Conservation (phyloP, 345 rosid genomes). For the Aquilaria sinensis region DNA sequence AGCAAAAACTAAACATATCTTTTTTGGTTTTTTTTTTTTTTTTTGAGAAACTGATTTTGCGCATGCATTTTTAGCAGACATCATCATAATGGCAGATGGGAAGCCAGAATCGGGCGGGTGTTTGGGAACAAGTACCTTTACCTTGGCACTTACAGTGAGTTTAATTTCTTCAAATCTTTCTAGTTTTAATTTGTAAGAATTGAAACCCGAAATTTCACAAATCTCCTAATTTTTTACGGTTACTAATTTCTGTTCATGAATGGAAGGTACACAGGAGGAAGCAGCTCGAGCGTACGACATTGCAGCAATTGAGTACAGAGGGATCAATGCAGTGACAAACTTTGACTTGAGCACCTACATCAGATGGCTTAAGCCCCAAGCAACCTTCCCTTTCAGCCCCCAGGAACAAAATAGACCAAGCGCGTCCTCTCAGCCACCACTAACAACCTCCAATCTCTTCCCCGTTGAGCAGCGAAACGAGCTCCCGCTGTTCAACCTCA, state of each 20-base stretch:
- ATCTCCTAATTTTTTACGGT: too few relatives aligned
- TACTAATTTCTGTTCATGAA: too few relatives aligned
- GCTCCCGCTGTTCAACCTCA: constrained; percentile 12
- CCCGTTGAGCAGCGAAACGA: constrained; percentile 11
- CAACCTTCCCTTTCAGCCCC: constrained; percentile 5
- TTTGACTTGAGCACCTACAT: constrained; percentile 43
- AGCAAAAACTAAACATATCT: not conserved
- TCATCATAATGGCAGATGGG: constrained; percentile 85
- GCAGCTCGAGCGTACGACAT: constrained; percentile 49
- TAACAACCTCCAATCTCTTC: constrained; percentile 5
- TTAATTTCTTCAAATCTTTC: not conserved
- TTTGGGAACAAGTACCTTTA: constrained; percentile 72
- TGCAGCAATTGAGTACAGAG: constrained; percentile 48
- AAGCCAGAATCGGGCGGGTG: constrained; percentile 73
- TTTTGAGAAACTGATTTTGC: not conserved
- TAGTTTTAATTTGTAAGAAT: too few relatives aligned
- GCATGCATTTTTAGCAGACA: constrained; percentile 31
- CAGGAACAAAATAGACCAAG: constrained; percentile 15
- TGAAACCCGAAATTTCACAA: not conserved
- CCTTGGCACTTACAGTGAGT: constrained; percentile 58
- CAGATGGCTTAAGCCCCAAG: constrained; percentile 38
- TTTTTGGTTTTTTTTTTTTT: not conserved
- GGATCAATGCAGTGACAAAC: constrained; percentile 51
- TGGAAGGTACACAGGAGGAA: constrained; percentile 43
- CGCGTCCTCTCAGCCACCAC: constrained; percentile 1